Conservation (phyloP, 2,329 filamentous ascomycete species). For the Pestalotiopsis sp. region DNA sequence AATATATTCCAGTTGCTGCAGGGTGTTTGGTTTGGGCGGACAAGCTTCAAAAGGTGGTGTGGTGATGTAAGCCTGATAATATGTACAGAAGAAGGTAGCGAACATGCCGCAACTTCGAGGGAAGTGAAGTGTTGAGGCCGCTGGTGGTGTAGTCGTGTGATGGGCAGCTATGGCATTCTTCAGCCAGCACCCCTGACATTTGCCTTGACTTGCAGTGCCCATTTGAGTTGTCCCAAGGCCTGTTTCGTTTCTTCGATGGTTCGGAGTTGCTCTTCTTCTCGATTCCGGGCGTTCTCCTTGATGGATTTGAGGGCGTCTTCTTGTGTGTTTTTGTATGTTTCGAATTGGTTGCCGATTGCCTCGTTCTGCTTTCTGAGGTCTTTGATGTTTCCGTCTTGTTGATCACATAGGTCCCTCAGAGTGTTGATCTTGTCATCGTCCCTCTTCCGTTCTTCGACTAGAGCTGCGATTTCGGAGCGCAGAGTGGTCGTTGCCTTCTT, state of each 20-base stretch:
- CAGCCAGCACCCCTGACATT: constrained; percentile 55
- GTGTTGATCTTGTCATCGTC: constrained; percentile 68
- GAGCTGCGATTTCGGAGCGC: constrained; percentile 53
- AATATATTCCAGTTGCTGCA: background rate
- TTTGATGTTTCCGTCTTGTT: constrained; percentile 71
- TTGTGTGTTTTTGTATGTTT: constrained; percentile 66
- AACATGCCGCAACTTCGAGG: background rate
- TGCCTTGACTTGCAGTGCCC: constrained; percentile 71
- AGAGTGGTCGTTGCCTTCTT: constrained; percentile 54
- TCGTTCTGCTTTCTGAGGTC: constrained; percentile 64
- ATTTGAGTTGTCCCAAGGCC: constrained; percentile 70
- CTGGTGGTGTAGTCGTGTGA: background rate
- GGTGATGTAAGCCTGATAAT: background rate
- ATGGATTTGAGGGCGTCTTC: constrained; percentile 63
- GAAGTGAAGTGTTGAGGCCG: background rate
- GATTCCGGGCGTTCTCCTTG: constrained; percentile 56
- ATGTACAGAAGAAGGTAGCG: constrained; percentile 2
- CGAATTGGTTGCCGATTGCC: constrained; percentile 62
- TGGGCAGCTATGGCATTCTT: background rate
- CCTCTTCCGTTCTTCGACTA: constrained; percentile 57
- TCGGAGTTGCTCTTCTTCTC: constrained; percentile 64
- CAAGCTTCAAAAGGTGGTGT: background rate
- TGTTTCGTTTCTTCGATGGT: constrained; percentile 61
- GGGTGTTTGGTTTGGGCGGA: background rate
- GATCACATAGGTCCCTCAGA: constrained; percentile 71